These are phyloP conservation scores for Corinectria fuckeliana DNA, from an alignment of 2,329 filamentous ascomycete genomes.

Conservation along the genomic window DNA sequence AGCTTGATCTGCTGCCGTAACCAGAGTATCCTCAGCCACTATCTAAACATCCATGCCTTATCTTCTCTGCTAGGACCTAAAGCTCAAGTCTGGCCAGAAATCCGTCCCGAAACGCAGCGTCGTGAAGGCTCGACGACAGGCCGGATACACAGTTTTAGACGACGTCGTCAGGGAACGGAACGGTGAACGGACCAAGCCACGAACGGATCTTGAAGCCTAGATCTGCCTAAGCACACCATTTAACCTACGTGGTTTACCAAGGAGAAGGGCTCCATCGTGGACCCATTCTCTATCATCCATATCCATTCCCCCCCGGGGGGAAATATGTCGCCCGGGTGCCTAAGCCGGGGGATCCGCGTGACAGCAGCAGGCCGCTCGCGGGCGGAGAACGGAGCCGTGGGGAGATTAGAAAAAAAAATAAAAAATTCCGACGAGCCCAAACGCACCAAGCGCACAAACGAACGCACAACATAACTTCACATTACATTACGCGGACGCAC, in stretches of 20 bases:
- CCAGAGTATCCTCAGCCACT: too few relatives aligned
- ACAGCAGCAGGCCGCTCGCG: neutral
- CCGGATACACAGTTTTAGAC: conserved; percentile 21
- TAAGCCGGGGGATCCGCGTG: neutral
- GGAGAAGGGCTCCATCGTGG: neutral
- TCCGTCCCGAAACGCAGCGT: conserved; percentile 1
- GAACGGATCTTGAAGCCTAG: conserved; percentile 19
- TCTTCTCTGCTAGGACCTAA: neutral
- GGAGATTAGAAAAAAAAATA: neutral
- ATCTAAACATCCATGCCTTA: too few relatives aligned
- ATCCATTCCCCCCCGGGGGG: neutral
- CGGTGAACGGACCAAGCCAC: conserved; percentile 26
- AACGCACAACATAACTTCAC: conserved; percentile 9
- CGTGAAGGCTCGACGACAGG: neutral
- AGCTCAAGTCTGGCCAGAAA: too few relatives aligned
- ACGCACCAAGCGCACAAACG: conserved; percentile 15
- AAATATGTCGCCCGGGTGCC: neutral
- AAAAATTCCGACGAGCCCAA: conserved; percentile 8
- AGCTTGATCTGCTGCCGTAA: too few relatives aligned
- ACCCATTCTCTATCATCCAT: neutral
- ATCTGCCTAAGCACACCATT: conserved; percentile 5
- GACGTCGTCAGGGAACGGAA: conserved; percentile 24
- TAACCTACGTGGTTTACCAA: conserved; percentile 15
- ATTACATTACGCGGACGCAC: neutral
- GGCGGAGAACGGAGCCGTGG: conserved; percentile 12